phyloP scores from a whole-genome alignment of 129 eudicot genomes.

The Helichrysum umbraculigerum region DNA sequence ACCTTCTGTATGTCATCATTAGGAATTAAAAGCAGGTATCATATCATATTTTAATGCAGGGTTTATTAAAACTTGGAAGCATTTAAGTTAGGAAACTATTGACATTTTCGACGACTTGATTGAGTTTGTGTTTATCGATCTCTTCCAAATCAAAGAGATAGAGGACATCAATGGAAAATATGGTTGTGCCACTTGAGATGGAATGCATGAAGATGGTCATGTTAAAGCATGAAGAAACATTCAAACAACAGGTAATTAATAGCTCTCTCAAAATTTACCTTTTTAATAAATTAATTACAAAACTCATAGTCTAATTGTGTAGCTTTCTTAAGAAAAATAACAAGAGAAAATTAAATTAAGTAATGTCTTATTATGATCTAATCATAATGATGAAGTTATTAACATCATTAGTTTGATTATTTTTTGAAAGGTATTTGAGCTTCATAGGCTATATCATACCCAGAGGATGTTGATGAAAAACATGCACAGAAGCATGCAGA shows the following conservation, averaged over 20 bases:
- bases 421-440: slow-evolving; percentile 31
- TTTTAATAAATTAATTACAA: background rate
- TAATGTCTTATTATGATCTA: background rate
- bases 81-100: no score
- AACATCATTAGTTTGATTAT: background rate
- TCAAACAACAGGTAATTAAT: slow-evolving; percentile 71
- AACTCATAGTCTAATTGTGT: background rate
- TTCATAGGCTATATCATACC: slow-evolving; percentile 34
- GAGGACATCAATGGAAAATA: slow-evolving; percentile 54
- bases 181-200: slow-evolving; percentile 50
- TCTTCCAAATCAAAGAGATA: background rate
- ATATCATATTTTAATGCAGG: no score
- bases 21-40: no score
- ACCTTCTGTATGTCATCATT: no score
- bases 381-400: no score
- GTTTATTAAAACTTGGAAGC: background rate
- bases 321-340: background rate
- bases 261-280: background rate
- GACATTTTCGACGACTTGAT: background rate
- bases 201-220: slow-evolving; percentile 90
- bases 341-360: background rate
- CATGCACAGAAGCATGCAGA: slow-evolving; percentile 32
- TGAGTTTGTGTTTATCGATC: no score
- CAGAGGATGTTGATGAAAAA: slow-evolving; percentile 32
- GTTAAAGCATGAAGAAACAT: slow-evolving; percentile 82